Base-by-base conservation (phyloP, 495 filamentous ascomycete species). In the Aspergillus diversus region DNA sequence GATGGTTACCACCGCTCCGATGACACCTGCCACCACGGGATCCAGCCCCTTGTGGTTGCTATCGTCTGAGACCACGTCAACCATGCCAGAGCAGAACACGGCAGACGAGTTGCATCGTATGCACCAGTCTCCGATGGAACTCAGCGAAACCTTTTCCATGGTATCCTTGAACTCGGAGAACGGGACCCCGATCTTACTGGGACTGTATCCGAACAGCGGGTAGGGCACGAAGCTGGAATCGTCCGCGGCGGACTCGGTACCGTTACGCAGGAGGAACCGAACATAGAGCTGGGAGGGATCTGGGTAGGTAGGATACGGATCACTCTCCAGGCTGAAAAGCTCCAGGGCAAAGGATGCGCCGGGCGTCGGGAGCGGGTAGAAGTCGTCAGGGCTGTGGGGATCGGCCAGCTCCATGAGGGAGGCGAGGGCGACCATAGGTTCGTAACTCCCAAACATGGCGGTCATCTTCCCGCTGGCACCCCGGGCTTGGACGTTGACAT, bases 241-340 rank as follows among this genome's bases (percentile, higher is more conserved):
- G 34, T 27, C 21, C 21, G 90, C 17, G 11, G 16, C 13, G 16
- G 80, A 73, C n/a, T 83, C 82, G 13, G 90, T 90, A 48, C 89
- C 90, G 71, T 96, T 96, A 66, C 86, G 83, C 73, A 93, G 86
- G 11, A 90, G 74, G 76, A 93, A 92, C 43, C 92, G 86, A 33
- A 96, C 88, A 63, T 80, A 85, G 42, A 94, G 80, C 48, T 91
- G 81, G 17, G 83, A 75, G 7, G 71, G 64, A 35, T 69, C 67
- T 0, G 89, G 88, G 63, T 81, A 89, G 71, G 63, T 70, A 15
- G 66, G 70, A 31, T 73, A 63, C 5, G 62, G 70, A 63, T 63
- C 78, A 68, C 74, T 84, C 73, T 74, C 77, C 15, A 80, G 71
- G 63, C 90, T 92, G 66, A 90, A 88, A 7, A 96, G 81, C 77